Evolutionary conservation across 2,329 filamentous ascomycete species (phyloP), one percentile per base, ranked within the genome.

Genomic region (Pezicula neosporulosa): DNA sequence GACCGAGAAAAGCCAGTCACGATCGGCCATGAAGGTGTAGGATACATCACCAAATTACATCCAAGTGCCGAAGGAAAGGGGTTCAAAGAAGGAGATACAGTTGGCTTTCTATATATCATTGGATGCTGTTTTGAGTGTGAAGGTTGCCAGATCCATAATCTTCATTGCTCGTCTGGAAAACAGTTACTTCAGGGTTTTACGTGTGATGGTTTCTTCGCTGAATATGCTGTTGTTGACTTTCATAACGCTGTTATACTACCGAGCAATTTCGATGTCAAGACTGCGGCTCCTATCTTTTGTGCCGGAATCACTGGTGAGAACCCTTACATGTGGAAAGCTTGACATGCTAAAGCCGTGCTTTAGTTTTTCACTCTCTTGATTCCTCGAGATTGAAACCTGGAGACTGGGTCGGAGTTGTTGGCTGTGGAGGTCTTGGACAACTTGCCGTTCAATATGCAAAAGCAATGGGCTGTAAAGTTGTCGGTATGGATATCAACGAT

Each of bases 21-120:
- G 2, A 57, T 75, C 6, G 73, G 74, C 4, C 75, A 77, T 55
- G 75, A 77, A 62, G 75, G 73, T 15, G 71, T 74, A 19, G 74
- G 73, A 1, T 60, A 71, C 50, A 69, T 76, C 44, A 68, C 70
- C 13, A 60, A 64, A 7, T 64, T 76, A 6, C 63, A 69, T 49
- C 63, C 67, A 1, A 64, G 61, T 3, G 65, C 69, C 3, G 62
- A 66, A 47, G 56, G 54, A 43, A 70, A 70, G 46, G 72, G 72
- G 4, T 73, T 75, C 60, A 61, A 66, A 18, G 55, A 70, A 6
- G 74, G 74, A 15, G 72, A 77, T 50, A 62, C 65, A 1, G 69
- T 77, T 46, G 75, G 75, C 24, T 74, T 75, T 52, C 67, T 73
- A 28, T 75, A 75, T 53, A 73, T 75, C 60, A 66, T 71, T 28